Evolutionary conservation across 441 rosid species (phyloP).

Genomic region (Isatis lusitanica): DNA sequence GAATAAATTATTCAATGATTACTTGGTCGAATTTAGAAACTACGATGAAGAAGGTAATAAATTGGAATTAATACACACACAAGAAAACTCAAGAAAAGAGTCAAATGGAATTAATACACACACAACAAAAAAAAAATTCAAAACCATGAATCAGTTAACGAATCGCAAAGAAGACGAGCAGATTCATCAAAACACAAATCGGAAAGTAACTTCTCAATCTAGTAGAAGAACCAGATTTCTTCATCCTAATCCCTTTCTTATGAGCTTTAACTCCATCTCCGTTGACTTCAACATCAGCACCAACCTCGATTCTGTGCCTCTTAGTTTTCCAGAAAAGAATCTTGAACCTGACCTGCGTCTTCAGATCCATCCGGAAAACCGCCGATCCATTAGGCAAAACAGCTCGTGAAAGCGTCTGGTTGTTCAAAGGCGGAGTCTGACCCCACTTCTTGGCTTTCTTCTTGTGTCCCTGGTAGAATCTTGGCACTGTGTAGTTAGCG

Average conservation of each 20-base stretch:
- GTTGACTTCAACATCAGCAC: conserved; percentile 53
- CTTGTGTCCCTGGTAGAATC: conserved; percentile 67
- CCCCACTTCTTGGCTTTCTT: conserved; percentile 61
- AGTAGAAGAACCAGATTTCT: conserved; percentile 40
- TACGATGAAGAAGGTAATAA: background rate
- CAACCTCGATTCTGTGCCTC: conserved; percentile 47
- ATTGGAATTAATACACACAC: background rate
- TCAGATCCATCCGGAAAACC: conserved; percentile 64
- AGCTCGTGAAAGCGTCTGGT: conserved; percentile 36
- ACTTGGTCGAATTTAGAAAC: background rate
- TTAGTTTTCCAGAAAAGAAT: conserved; percentile 60
- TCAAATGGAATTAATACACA: no score
- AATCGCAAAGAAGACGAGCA: conserved; percentile 31
- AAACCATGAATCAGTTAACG: background rate
- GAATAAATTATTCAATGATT: background rate
- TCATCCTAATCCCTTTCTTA: conserved; percentile 45
- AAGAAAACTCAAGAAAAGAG: background rate
- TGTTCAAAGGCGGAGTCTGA: conserved; percentile 21
- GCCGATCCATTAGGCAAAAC: conserved; percentile 41
- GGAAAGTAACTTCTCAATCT: conserved; percentile 16
- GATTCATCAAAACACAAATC: conserved; percentile 32
- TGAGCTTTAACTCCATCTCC: conserved; percentile 36
- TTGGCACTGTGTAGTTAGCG: conserved; percentile 33
- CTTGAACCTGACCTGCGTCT: conserved; percentile 69
- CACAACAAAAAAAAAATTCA: background rate